These are phyloP conservation scores for Neurospora sp. DNA, from an alignment of 495 filamentous ascomycete genomes.

Conservation along the genomic window DNA sequence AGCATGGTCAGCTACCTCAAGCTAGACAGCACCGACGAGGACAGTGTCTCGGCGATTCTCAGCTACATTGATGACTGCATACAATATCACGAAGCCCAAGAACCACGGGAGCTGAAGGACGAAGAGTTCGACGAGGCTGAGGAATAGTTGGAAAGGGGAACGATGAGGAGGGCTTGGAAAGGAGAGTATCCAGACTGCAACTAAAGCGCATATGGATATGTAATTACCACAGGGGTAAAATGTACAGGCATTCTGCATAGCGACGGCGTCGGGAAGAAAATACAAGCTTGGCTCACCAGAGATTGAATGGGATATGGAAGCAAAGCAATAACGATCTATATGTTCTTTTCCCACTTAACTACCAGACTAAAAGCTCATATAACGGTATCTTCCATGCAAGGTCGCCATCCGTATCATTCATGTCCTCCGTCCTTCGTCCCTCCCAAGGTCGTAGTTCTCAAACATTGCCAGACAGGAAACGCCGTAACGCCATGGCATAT, in stretches of 20 bases:
- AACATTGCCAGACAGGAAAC: not conserved
- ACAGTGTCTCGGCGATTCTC: constrained; percentile 81
- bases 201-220: too few species aligned
- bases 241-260: constrained; percentile 30
- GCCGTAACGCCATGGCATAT: not conserved
- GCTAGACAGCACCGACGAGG: constrained; percentile 83
- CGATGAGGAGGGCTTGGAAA: not conserved
- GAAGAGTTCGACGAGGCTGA: constrained; percentile 59
- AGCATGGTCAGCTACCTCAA: constrained; percentile 94
- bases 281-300: not conserved
- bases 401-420: not conserved
- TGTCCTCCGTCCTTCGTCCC: not conserved
- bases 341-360: not conserved
- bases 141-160: not conserved
- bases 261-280: constrained; percentile 36
- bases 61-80: constrained; percentile 97
- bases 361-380: not conserved
- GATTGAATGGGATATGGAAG: not conserved
- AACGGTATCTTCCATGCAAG: not conserved
- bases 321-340: not conserved
- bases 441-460: not conserved
- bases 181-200: not conserved
- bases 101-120: constrained; percentile 78
- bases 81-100: constrained; percentile 92
- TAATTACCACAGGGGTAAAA: not conserved